Evolutionary conservation across 2,329 filamentous ascomycete species (phyloP).

Genomic region (Sporothrix mexicana): DNA sequence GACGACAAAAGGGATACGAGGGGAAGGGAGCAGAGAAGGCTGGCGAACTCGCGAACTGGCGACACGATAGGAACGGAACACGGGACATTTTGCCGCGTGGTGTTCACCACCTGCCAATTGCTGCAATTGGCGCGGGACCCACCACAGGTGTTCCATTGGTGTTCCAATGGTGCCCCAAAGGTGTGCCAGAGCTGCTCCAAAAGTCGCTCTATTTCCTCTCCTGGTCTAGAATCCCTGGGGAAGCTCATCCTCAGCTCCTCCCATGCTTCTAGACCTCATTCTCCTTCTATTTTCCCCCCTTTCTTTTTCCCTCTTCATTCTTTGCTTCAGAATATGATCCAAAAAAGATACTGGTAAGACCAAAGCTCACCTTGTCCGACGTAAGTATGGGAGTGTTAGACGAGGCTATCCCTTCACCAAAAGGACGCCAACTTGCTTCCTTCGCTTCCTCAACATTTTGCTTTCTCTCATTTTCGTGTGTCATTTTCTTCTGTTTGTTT

Average conservation of each 20-base stretch:
- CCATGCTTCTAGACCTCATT: not conserved
- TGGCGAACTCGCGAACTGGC: not conserved
- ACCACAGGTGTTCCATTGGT: not conserved
- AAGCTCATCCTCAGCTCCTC: not conserved
- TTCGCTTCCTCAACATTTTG: not conserved
- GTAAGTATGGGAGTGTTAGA: no score
- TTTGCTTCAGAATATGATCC: not conserved
- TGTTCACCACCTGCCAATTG: no score
- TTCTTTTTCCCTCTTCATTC: not conserved
- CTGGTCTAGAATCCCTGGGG: constrained; percentile 9
- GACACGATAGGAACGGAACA: constrained; percentile 7
- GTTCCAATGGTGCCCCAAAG: no score
- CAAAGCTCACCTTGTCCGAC: no score
- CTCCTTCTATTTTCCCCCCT: no score
- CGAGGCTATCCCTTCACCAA: not conserved
- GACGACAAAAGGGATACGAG: not conserved
- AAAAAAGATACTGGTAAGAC: no score
- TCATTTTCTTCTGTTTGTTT: constrained; percentile 1
- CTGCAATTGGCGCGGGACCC: not conserved
- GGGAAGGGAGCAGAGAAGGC: not conserved
- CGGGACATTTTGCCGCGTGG: constrained; percentile 7
- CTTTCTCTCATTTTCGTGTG: not conserved
- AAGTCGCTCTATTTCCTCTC: constrained; percentile 11
- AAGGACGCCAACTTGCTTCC: not conserved
- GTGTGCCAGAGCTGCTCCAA: no score